A percentile compares a stretch with the other conserved stretches of the same genome.
phyloP scores from a whole-genome alignment of 2,329 filamentous ascomycete genomes.

The Bipolaris cookei region DNA sequence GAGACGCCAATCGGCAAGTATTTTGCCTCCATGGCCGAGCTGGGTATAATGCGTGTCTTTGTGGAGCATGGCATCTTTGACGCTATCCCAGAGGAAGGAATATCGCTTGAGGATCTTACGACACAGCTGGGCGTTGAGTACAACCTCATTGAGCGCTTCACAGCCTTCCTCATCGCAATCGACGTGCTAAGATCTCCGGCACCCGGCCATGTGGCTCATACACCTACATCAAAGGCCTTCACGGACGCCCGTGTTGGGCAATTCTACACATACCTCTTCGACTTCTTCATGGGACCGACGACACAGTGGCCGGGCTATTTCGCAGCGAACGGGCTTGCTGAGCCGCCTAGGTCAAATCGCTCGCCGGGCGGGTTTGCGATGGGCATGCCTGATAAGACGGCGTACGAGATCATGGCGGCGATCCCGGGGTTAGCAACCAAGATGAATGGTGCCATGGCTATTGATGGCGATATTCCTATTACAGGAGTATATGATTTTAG shows the following conservation, averaged over 20 bases:
- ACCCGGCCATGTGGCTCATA: constrained; percentile 13
- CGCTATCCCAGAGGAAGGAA: constrained; percentile 12
- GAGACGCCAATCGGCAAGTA: constrained; percentile 13
- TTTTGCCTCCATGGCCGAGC: constrained; percentile 14
- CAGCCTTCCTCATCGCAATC: constrained; percentile 7
- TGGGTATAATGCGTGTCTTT: constrained; percentile 13
- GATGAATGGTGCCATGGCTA: constrained; percentile 12
- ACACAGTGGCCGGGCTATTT: constrained; percentile 13
- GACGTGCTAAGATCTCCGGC: constrained; percentile 4
- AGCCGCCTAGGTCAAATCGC: constrained; percentile 11
- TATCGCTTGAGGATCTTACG: constrained; percentile 8
- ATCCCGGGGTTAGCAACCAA: constrained; percentile 7
- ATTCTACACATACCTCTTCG: constrained; percentile 16
- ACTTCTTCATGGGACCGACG: constrained; percentile 12
- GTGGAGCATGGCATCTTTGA: constrained; percentile 14
- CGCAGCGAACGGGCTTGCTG: constrained; percentile 10
- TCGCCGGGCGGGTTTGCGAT: constrained; percentile 7
- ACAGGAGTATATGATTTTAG: constrained; percentile 14
- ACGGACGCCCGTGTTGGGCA: constrained; percentile 2
- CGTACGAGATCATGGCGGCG: constrained; percentile 14
- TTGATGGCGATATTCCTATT: constrained; percentile 9
- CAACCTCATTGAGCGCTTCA: constrained; percentile 10
- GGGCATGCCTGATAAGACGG: constrained; percentile 17
- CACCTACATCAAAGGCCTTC: constrained; percentile 11
- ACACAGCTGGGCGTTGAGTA: constrained; percentile 5